Evolutionary conservation across 108 stramenopile species (phyloP).

Genomic region (Licmophora abbreviata): DNA sequence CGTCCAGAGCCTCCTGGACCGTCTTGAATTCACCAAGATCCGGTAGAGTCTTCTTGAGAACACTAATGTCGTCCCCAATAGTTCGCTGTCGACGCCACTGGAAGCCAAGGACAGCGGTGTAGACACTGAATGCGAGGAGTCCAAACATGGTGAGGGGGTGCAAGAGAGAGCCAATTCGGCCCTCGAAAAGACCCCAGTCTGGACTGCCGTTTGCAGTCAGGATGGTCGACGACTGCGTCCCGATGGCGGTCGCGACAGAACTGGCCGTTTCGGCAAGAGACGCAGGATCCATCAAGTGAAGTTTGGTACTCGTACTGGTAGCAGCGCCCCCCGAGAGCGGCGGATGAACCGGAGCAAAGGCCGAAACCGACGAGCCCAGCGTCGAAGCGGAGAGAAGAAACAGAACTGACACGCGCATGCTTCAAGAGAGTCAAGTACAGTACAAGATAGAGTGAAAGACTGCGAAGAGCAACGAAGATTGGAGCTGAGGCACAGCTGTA

Average conservation of each 20-base stretch:
- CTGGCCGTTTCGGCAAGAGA: slow-evolving; percentile 1
- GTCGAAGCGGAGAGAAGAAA: no score
- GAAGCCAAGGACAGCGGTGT: slow-evolving; percentile 84
- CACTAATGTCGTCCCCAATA: slow-evolving; percentile 77
- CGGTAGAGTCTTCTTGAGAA: slow-evolving; percentile 58
- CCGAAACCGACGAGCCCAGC: no score
- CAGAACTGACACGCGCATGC: no score
- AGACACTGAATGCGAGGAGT: slow-evolving; percentile 55
- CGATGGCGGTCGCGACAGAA: slow-evolving; percentile 20
- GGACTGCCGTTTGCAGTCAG: slow-evolving; percentile 13
- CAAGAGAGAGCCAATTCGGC: slow-evolving; percentile 67
- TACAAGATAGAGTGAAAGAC: no score
- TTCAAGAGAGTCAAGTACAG: no score
- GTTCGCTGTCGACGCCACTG: slow-evolving; percentile 91
- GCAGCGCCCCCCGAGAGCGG: no score
- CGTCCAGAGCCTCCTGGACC: slow-evolving; percentile 32
- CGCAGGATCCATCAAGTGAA: background rate
- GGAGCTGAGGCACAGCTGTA: no score
- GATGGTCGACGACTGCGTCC: slow-evolving; percentile 8
- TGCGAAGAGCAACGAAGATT: no score
- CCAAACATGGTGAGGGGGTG: slow-evolving; percentile 86
- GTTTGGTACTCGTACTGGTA: no score
- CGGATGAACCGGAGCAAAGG: no score
- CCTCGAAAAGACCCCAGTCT: slow-evolving; percentile 67
- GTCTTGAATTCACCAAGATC: slow-evolving; percentile 32